Conservation (phyloP, 75 land plant species). For the Sequoia sempervirens region DNA sequence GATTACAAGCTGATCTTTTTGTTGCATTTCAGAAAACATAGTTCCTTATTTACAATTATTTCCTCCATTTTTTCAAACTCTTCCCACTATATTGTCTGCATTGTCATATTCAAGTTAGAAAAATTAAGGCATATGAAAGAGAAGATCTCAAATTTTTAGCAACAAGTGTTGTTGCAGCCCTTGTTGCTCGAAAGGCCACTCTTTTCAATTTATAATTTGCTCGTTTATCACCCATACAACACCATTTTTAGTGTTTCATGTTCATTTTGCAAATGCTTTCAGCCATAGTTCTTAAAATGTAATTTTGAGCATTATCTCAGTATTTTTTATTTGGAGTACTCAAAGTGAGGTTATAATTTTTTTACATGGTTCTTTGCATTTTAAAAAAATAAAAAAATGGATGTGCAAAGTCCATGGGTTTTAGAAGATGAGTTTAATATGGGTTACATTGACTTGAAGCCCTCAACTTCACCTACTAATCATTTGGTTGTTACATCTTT, state of each 20-base stretch:
- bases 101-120: conserved; percentile 58
- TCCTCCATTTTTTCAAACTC: background rate
- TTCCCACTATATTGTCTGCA: no score
- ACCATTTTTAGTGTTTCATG: background rate
- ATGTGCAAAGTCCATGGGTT: conserved; percentile 70
- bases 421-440: conserved; percentile 92
- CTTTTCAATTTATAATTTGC: background rate
- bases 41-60: background rate
- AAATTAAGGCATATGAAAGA: conserved; percentile 95
- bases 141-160: conserved; percentile 98
- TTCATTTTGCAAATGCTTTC: background rate
- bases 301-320: background rate
- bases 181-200: conserved; percentile 87
- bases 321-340: background rate
- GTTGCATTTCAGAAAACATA: background rate
- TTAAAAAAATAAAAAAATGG: background rate
- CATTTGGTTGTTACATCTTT: conserved; percentile 22
- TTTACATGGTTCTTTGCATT: background rate
- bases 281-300: background rate
- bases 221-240: background rate
- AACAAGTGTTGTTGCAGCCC: conserved; percentile 95
- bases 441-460: conserved; percentile 83
- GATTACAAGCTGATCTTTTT: background rate
- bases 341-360: background rate
- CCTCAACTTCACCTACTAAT: conserved; percentile 53